Evolutionary conservation across 192 early-diverging fungal genomes (phyloP), one percentile per base, ranked within the genome.

Genomic region (Linnemannia exigua): DNA sequence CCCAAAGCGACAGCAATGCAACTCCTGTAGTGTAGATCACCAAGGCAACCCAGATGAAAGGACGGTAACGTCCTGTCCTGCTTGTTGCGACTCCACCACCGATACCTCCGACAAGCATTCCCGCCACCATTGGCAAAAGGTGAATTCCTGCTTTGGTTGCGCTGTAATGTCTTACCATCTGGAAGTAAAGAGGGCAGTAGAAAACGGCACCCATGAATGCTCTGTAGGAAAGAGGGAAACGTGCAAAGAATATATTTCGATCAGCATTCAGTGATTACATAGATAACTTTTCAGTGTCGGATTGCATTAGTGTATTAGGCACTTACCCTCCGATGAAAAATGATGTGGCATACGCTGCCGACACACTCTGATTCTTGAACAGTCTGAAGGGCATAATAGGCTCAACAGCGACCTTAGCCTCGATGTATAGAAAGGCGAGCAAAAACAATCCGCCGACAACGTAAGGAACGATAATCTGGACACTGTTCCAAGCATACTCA

Each of bases 161-260:
- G 33, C 41, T 67, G 15, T 58, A 54, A 7, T 80, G 80, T 22
- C 90, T 89, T 11, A 97, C 95, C 51, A 96, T 76, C 70, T 96
- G 93, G 79, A 95, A 97, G 87, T 93, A 97, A n/a, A 94, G 52
- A 0, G 93, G 90, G 14, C 94, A 79, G 87, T 94, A 98, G 80
- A 92, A 97, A 2, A 93, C 86, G 15, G 79, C 79, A 22, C 85
- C 82, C 76, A 91, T 88, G 77, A 91, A 90, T 16, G 82, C 71
- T 33, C 88, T 88, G 9, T 3, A 44, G 41, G 41, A 84, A 51
- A 79, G 76, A 19, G 69, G 67, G 19, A 76, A 37, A 33, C 52
- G 20, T 79, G 22, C 17, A 38, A 33, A 41, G 4, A 38, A 0
- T 2, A 36, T 20, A 3, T 25, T 61, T 33, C n/a, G n/a, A 2